Evolutionary conservation across 805 yeast species (phyloP).

Genomic region (Ascoidea tarda): DNA sequence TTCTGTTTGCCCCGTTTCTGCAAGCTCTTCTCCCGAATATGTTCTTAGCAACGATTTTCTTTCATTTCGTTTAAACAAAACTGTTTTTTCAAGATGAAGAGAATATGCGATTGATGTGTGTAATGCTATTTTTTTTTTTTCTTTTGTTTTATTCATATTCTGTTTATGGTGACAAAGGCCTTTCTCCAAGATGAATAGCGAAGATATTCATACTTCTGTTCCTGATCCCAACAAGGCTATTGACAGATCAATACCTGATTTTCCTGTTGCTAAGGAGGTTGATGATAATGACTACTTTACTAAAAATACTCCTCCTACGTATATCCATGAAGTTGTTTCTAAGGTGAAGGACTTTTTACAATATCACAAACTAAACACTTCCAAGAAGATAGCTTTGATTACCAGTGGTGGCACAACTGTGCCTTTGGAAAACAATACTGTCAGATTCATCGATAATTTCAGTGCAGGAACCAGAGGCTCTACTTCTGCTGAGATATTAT

Average conservation of each 20-base stretch:
- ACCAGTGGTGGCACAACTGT: conserved; percentile 98
- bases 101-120: no score
- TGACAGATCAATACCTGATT: conserved; percentile 51
- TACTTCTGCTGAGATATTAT: conserved; percentile 82
- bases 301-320: conserved; percentile 58
- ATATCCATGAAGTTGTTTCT: conserved; percentile 44
- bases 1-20: no score
- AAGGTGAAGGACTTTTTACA: conserved; percentile 50
- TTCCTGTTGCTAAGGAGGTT: conserved; percentile 55
- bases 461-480: conserved; percentile 98
- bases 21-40: no score
- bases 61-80: no score
- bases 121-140: no score
- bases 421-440: conserved; percentile 93
- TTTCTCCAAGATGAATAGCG: neutral
- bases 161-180: no score
- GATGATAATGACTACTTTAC: conserved; percentile 73
- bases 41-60: no score
- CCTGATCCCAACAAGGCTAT: conserved; percentile 66
- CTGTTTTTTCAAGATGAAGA: no score
- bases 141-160: no score
- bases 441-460: conserved; percentile 90
- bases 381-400: conserved; percentile 56
- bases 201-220: conserved; percentile 43
- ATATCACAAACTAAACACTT: conserved; percentile 28